Percentiles rank a stretch among this genome's conserved stretches.
Evolutionary conservation across 805 yeast genomes (phyloP).

Genomic region (Myxozyma lipomycoides): DNA sequence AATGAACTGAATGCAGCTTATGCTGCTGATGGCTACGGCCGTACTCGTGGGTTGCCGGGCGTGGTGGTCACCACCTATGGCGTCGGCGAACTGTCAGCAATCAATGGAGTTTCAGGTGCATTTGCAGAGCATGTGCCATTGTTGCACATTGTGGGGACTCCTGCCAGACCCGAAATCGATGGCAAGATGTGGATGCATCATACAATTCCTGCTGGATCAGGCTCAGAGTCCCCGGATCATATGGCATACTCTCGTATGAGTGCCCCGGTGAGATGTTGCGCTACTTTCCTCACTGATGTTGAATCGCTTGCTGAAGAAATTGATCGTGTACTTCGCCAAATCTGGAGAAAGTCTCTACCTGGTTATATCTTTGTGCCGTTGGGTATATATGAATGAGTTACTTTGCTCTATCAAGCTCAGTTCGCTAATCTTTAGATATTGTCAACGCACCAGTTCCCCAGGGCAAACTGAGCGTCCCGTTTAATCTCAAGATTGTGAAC

Average conservation of each 20-base stretch:
- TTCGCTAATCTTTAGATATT: constrained; percentile 9
- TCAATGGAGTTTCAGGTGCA: constrained; percentile 71
- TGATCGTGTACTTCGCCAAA: constrained; percentile 59
- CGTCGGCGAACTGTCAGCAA: constrained; percentile 82
- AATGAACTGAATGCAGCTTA: constrained; percentile 88
- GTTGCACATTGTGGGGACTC: constrained; percentile 80
- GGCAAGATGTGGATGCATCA: constrained; percentile 40
- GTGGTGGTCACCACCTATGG: constrained; percentile 74
- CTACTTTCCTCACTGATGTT: constrained; percentile 48
- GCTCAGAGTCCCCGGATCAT: constrained; percentile 54
- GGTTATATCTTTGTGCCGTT: constrained; percentile 78
- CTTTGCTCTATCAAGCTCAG: constrained; percentile 29
- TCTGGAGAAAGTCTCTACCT: constrained; percentile 62
- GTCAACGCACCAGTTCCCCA: constrained; percentile 29
- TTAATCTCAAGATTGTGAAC: constrained; percentile 35
- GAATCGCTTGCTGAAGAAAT: constrained; percentile 54
- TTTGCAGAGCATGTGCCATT: constrained; percentile 77
- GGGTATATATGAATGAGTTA: constrained; percentile 49
- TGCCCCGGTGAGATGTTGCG: constrained; percentile 51
- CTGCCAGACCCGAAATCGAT: constrained; percentile 43
- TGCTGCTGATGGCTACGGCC: constrained; percentile 85
- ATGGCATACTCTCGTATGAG: constrained; percentile 63
- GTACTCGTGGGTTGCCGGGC: constrained; percentile 59
- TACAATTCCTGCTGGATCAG: constrained; percentile 36
- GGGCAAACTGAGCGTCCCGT: constrained; percentile 39